Conservation (phyloP, 257 asterid genomes). For the Gentiana straminea region DNA sequence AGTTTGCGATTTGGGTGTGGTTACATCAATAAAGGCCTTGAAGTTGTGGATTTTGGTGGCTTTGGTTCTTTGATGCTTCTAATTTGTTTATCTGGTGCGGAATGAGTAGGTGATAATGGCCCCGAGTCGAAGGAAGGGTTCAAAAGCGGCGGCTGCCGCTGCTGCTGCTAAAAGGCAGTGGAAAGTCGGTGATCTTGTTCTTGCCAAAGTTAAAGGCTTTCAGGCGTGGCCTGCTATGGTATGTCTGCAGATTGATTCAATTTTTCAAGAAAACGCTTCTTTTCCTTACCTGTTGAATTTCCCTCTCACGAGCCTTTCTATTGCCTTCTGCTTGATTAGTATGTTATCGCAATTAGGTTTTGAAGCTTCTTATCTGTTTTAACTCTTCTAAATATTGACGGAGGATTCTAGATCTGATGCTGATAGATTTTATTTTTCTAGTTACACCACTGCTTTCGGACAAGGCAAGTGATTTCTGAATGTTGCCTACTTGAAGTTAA, state of each 20-base stretch:
- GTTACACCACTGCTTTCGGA: too few relatives aligned
- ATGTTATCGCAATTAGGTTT: not conserved
- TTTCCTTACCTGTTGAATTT: not conserved
- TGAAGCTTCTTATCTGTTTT: too few relatives aligned
- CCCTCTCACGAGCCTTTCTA: too few relatives aligned
- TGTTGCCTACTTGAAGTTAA: too few relatives aligned
- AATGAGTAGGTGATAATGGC: constrained; percentile 39
- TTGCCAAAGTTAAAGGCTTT: constrained; percentile 89
- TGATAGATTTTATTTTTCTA: too few relatives aligned
- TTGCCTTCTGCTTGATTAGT: not conserved
- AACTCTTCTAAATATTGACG: not conserved
- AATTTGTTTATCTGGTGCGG: constrained; percentile 17
- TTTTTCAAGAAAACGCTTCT: not conserved
- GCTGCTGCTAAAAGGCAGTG: constrained; percentile 67
- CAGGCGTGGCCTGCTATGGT: constrained; percentile 96
- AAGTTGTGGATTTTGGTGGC: not conserved
- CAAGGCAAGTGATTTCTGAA: too few relatives aligned
- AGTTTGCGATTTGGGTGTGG: constrained; percentile 23
- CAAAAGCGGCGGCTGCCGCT: constrained; percentile 56
- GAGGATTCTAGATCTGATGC: constrained; percentile 11
- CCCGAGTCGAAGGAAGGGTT: constrained; percentile 66
- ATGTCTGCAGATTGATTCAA: constrained; percentile 10
- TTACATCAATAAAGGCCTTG: constrained; percentile 5
- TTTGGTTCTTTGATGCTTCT: constrained; percentile 11
- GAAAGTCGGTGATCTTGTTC: constrained; percentile 90